Evolutionary conservation across 768 basidiomycete genomes (phyloP), one percentile per base, ranked within the genome.

Genomic region (Boletus sp.): DNA sequence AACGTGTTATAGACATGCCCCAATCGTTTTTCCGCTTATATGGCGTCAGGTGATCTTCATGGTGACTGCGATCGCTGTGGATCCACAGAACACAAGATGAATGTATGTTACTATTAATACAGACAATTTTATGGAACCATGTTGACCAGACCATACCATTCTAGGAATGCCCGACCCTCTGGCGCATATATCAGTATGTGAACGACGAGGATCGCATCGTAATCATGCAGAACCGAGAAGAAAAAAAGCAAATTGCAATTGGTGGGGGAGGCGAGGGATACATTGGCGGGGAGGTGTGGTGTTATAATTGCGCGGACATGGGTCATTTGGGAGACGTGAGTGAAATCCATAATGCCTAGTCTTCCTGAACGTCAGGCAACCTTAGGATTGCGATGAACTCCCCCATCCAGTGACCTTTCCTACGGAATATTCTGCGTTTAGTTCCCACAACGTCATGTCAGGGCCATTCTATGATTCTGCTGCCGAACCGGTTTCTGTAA

Each of bases 301-400:
- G 90, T 67, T 89, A 90, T 65, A 88, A 88, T 60, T 93, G 90
- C 59, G 90, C 87, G 39, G 73, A 72, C 29, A 69, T 69, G 47
- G 90, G 88, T 4, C 90, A 93, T 68, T 80, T 87, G 67, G 90
- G 90, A 43, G 90, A 92, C 62, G 90, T 91, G 63, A 71, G 86
- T 75, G 42, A 42, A 49, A 29, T 41, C 19, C 32, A 45, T 23
- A 11, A 14, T 47, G 33, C 19, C 11, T 13, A 2, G 35, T 25
- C 45, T 27, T 42, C 15, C 33, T 46, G 40, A 51, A 46, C 27
- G 29, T 35, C 21, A 54, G 15, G 38, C 14, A 33, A 50, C 17
- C 13, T 57, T n/a, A 89, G 88, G 85, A 90, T 63, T 90, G 87
- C 53, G 62, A 76, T 47, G 80, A 79, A 19, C 54, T 74, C 10